Evolutionary conservation across 306 rosid species (phyloP), one percentile per base, ranked within the genome.

Genomic region (Mimosa pudica): DNA sequence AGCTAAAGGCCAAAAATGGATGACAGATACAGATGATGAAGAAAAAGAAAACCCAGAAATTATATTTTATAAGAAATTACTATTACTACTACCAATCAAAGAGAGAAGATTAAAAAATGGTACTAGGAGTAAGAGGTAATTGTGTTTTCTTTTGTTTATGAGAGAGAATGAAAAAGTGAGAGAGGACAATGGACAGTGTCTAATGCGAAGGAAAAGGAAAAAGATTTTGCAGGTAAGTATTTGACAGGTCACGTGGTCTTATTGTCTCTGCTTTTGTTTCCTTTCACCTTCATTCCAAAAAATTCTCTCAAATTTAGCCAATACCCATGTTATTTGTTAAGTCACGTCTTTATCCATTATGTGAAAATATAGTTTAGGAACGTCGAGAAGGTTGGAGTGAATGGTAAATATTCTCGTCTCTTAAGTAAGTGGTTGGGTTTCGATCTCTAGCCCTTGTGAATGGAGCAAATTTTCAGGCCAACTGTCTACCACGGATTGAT

Each of bases 241-340:
- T 87, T 86, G 92, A 87, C 93, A 89, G 97, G 79, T 94, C 98
- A 94, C 98, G 98, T 91, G 98, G 84, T 92, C 80, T 73, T 85
- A 84, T 89, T 94, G 93, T 89, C 97, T 74, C 86, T 78, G 78
- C 82, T 80, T 82, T 81, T 89, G 88, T 87, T 84, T 73, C 86
- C 89, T 86, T 88, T 84, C 83, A 87, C 82, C 87, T 81, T 83
- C 65, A 20, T 18, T 58, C 18, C 82, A 44, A 69, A 18, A 55
- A 57, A 51, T 2, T 57, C 63, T 2, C 32, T 18, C 3, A 18
- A 57, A 6, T 7, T 8, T n/a, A n/a, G 62, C 17, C 62, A 24
- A 24, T 1, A 52, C 4, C 1, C 60, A 0, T 52, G 20, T 52
- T 8, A 4, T 1, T 24, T 24, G 30, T 24, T 24, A 24, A 24